Percentiles rank a stretch among this genome's conserved stretches.
These are phyloP conservation scores for Monascus purpureus DNA, from an alignment of 495 filamentous ascomycete genomes.

Conservation along the genomic window DNA sequence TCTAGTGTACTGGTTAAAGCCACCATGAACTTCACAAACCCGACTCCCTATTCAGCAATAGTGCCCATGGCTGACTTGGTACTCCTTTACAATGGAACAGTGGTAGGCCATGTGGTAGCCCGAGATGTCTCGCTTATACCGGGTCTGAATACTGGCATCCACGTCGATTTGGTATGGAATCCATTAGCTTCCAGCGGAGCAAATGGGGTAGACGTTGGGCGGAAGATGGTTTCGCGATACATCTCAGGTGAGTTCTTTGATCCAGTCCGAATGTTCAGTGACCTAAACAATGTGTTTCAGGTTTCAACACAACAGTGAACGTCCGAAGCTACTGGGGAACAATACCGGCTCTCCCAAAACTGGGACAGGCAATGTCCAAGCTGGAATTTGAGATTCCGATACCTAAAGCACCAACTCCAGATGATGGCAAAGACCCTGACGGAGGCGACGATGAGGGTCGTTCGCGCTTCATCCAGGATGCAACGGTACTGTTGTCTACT, in stretches of 20 bases:
- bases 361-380: constrained; percentile 58
- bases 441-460: constrained; percentile 21
- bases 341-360: constrained; percentile 57
- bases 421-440: no score
- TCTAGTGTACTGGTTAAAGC: constrained; percentile 55
- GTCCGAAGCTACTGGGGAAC: constrained; percentile 52
- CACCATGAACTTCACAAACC: constrained; percentile 71
- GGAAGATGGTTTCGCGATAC: constrained; percentile 68
- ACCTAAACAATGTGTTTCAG: constrained; percentile 17
- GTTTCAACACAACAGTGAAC: constrained; percentile 63
- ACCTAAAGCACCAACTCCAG: constrained; percentile 46
- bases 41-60: constrained; percentile 65
- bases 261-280: not conserved
- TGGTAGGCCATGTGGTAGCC: constrained; percentile 59
- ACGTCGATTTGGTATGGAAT: constrained; percentile 59
- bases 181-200: constrained; percentile 47
- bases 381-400: constrained; percentile 54
- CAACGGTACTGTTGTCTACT: constrained; percentile 48
- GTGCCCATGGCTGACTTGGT: constrained; percentile 69
- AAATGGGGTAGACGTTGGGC: constrained; percentile 44
- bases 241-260: constrained; percentile 49
- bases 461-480: constrained; percentile 64
- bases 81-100: constrained; percentile 54
- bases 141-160: constrained; percentile 59
- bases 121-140: constrained; percentile 42